Evolutionary conservation across 352 stramenopile genomes (phyloP), one percentile per base, ranked within the genome.

Genomic region (Pythium insidiosum): DNA sequence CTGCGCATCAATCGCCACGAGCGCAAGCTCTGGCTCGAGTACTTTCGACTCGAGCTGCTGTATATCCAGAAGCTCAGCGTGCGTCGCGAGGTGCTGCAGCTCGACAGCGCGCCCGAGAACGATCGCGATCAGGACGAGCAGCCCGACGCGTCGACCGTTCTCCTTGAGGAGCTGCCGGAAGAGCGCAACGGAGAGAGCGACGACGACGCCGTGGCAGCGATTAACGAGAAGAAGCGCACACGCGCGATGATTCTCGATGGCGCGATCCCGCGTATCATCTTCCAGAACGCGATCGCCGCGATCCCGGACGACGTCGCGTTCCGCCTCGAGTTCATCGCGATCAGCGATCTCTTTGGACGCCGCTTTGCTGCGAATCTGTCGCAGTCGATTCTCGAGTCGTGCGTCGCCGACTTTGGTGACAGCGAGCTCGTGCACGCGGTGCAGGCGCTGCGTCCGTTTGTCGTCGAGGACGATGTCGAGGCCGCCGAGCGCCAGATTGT

Each of bases 61-160:
- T 96, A 95, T 58, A 87, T 95, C 53, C 76, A 94, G 58, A 96
- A 95, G 55, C 63, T 96, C 39, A 68, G 64, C 16, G 68, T 88
- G 36, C 81, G 81, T 50, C 78, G 81, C 12, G 75, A 89, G 44
- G 68, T 93, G 31, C 64, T 93, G 29, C 68, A 73, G 56, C 61
- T 93, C 11, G 73, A 93, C 36, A 72, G 66, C 2, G 21, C 54
- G 9, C 42, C 26, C 20, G 20, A 18, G 47, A 20, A 44, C 53
- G 11, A 56, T 64, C 28, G 54, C 43, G n/a, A 35, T 13, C 13
- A 44, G 4, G 45, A 54, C 12, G n/a, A 35, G 18, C 13, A 44
- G 4, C 40, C 50, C 12, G 47, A 39, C 28, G 56, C 53, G 1
- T 49, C 51, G 3, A 84, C 58, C 1, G 68, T 88, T 28, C 36